Percentiles rank a stretch among this genome's conserved stretches.
These are phyloP conservation scores for Alternaria viburni DNA, from an alignment of 2,329 filamentous ascomycete genomes.

Conservation along the genomic window DNA sequence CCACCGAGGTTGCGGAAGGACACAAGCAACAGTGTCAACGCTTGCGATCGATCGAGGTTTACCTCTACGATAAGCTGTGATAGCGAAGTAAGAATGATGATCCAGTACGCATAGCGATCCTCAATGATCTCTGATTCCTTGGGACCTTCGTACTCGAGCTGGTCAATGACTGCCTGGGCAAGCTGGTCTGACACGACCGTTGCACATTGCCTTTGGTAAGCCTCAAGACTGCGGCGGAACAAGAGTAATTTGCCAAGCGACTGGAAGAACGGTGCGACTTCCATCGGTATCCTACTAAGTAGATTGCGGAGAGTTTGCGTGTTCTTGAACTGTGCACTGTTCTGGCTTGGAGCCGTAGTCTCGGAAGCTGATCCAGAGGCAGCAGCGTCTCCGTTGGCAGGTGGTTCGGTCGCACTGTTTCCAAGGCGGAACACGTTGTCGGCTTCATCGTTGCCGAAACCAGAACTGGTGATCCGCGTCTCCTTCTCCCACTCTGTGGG, in stretches of 20 bases:
- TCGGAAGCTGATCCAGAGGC: slow-evolving; percentile 12
- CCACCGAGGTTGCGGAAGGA: slow-evolving; percentile 86
- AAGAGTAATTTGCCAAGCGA: slow-evolving; percentile 82
- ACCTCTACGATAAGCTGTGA: slow-evolving; percentile 80
- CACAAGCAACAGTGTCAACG: slow-evolving; percentile 75
- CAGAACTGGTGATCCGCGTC: slow-evolving; percentile 51
- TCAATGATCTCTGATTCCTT: slow-evolving; percentile 60
- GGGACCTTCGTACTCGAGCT: slow-evolving; percentile 63
- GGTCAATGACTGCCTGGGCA: slow-evolving; percentile 71
- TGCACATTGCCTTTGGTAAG: slow-evolving; percentile 66
- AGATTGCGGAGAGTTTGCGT: slow-evolving; percentile 77
- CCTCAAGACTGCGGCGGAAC: slow-evolving; percentile 74
- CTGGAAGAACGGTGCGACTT: slow-evolving; percentile 85
- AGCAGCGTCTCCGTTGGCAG: slow-evolving; percentile 19
- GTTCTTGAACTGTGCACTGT: slow-evolving; percentile 68
- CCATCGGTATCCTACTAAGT: slow-evolving; percentile 77
- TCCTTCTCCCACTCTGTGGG: slow-evolving; percentile 69
- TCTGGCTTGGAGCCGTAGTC: slow-evolving; percentile 24
- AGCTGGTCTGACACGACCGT: slow-evolving; percentile 70
- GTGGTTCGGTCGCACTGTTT: slow-evolving; percentile 26
- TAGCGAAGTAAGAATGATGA: slow-evolving; percentile 78
- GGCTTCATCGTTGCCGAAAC: slow-evolving; percentile 49
- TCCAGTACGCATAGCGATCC: slow-evolving; percentile 77
- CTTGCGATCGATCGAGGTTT: slow-evolving; percentile 50
- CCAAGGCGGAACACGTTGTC: slow-evolving; percentile 49